These are phyloP conservation scores for Saccharomycopsis oosterbeekiorum DNA, from an alignment of 805 yeast genomes.

Conservation along the genomic window DNA sequence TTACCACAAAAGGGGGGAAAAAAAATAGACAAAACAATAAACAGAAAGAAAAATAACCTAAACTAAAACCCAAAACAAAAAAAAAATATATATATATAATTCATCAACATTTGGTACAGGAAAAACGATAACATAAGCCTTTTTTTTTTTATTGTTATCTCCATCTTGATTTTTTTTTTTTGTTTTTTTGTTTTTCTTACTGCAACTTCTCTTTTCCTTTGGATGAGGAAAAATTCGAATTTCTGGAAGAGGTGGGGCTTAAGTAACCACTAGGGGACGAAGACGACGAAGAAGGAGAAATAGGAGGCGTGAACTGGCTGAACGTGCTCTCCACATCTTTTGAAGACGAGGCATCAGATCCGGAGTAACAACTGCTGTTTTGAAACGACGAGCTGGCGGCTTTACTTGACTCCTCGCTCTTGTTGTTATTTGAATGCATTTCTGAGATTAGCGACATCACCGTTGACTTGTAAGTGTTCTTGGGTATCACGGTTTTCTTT, in stretches of 20 bases:
- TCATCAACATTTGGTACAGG: too few relatives aligned
- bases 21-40: too few relatives aligned
- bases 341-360: not conserved
- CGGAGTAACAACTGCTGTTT: not conserved
- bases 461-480: not conserved
- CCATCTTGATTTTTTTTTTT: too few relatives aligned
- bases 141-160: too few relatives aligned
- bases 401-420: not conserved
- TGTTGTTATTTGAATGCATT: conserved; percentile 19
- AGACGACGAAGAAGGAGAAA: not conserved
- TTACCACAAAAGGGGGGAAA: too few relatives aligned
- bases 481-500: not conserved
- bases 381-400: not conserved
- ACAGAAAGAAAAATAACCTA: too few relatives aligned
- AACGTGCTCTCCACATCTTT: not conserved
- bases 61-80: too few relatives aligned
- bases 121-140: too few relatives aligned
- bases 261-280: not conserved
- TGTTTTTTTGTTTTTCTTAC: not conserved
- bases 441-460: conserved; percentile 21
- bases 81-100: too few relatives aligned
- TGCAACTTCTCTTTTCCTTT: not conserved
- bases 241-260: not conserved
- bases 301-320: not conserved
- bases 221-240: not conserved